These are phyloP conservation scores for Nitzschia sp. DNA, from an alignment of 108 stramenopile species.

Conservation along the genomic window DNA sequence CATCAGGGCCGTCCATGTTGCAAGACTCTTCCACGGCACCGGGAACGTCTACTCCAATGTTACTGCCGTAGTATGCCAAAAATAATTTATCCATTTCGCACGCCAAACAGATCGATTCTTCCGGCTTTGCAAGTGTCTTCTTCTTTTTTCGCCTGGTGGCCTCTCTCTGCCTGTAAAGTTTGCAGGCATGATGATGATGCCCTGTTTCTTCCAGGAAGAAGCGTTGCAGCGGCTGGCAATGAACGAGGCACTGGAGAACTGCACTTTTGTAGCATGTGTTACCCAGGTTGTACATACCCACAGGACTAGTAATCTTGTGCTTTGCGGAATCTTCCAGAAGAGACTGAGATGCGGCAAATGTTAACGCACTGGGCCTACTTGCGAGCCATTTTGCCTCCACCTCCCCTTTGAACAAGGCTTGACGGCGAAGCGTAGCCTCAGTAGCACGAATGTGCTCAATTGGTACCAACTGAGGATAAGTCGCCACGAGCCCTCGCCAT, in stretches of 20 bases:
- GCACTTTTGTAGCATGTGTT: constrained; percentile 89
- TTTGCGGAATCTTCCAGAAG: constrained; percentile 22
- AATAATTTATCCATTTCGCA: constrained; percentile 78
- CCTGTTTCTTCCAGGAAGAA: constrained; percentile 57
- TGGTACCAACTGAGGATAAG: constrained; percentile 67
- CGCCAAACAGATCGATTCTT: constrained; percentile 51
- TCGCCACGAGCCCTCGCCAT: constrained; percentile 75
- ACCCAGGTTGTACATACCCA: constrained; percentile 89
- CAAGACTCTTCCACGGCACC: constrained; percentile 36
- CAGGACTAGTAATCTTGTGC: constrained; percentile 50
- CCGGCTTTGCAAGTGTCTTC: constrained; percentile 23
- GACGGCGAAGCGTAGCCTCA: constrained; percentile 43
- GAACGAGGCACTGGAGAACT: constrained; percentile 79
- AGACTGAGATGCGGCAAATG: constrained; percentile 22
- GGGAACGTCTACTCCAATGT: constrained; percentile 57
- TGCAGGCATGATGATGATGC: constrained; percentile 30
- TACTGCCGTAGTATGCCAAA: constrained; percentile 70
- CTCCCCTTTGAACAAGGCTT: constrained; percentile 32
- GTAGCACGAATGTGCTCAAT: constrained; percentile 55
- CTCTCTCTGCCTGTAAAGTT: constrained; percentile 19
- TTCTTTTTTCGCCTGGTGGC: constrained; percentile 4
- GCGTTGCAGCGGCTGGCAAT: constrained; percentile 66
- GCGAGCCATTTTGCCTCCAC: constrained; percentile 20
- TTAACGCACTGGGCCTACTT: constrained; percentile 18
- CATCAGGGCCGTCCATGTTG: neutral